Evolutionary conservation across 225 moss, liverwort and hornwort genomes (phyloP), one percentile per base, ranked within the genome.

Genomic region (Asterella californica): DNA sequence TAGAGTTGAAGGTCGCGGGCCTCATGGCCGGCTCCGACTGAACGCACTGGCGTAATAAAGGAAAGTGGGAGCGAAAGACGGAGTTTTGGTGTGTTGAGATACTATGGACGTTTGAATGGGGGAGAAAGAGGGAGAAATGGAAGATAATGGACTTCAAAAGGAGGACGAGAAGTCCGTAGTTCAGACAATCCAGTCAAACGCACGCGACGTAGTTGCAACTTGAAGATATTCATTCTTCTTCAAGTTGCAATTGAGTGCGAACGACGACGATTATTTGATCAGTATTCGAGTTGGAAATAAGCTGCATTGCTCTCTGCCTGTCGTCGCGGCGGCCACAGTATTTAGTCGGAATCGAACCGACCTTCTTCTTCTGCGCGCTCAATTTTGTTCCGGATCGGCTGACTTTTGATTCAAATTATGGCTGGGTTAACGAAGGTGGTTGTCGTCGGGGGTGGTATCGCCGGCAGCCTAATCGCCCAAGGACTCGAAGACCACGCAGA

Each of bases 371-470:
- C 45, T 67, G 14, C 34, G 15, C 19, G 67, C 34, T 67, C 36
- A 33, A 33, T 36, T 67, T 17, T 34, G 32, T 33, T 1, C 67
- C 30, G 36, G 32, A 27, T 67, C 36, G 67, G 0, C 24, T 42
- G 70, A 27, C 29, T 49, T 29, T 49, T 17, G 15, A 8, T 36
- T 21, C 48, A 27, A 76, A 76, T 38, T 29, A 78, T 78, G 78
- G 78, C 81, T 2, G 81, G 60, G 47, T 79, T 79, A 77, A 90
- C 88, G 82, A 87, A 85, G 55, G 88, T 93, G 21, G 93, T 95
- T 36, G 90, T 95, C 37, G 90, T 91, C 38, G 95, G 95, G 52
- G 95, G 93, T 24, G 95, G 95, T 45, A 88, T 95, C 5, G 95
- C 89, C 15, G 95, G 95, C 48, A 84, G 87, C 69, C 59, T 47